Evolutionary conservation across 768 basidiomycete species (phyloP).

Genomic region (Auricularia cornea): DNA sequence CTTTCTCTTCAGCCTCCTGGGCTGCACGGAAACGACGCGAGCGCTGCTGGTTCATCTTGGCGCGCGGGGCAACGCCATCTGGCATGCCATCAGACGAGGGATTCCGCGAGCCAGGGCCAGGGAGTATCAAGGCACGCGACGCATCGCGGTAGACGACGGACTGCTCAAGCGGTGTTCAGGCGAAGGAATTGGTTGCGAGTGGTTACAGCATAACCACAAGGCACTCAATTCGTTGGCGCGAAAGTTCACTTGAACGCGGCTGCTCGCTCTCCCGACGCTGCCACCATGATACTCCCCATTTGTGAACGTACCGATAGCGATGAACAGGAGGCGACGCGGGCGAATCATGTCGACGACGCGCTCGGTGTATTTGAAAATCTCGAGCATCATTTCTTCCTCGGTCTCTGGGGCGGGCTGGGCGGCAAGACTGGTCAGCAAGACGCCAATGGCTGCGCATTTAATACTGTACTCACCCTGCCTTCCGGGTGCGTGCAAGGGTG

Average conservation of each 20-base stretch:
- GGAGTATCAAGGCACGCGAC: no score
- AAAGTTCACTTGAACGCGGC: no score
- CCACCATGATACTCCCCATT: not conserved
- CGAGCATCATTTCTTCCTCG: conserved; percentile 98
- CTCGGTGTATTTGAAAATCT: conserved; percentile 94
- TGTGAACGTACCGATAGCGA: conserved; percentile 80
- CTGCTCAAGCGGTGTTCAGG: no score
- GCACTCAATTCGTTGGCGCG: no score
- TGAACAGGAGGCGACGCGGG: conserved; percentile 90
- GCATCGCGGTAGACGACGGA: no score
- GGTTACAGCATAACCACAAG: no score
- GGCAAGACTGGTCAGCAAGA: conserved; percentile 1
- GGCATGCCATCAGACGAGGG: conserved; percentile 2
- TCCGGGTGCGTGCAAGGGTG: conserved; percentile 99
- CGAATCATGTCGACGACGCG: conserved; percentile 95
- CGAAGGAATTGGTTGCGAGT: no score
- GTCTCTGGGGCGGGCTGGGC: conserved; percentile 87
- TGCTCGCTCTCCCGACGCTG: no score
- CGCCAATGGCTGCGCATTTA: not conserved
- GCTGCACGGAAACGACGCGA: conserved; percentile 91
- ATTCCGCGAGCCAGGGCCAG: not conserved
- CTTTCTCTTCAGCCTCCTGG: conserved; percentile 92
- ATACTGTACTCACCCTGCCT: conserved; percentile 56
- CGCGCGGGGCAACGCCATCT: conserved; percentile 97
- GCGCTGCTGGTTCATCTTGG: conserved; percentile 99